phyloP scores from a whole-genome alignment of 2,329 filamentous ascomycete species.

The Aspergillus udagawae region DNA sequence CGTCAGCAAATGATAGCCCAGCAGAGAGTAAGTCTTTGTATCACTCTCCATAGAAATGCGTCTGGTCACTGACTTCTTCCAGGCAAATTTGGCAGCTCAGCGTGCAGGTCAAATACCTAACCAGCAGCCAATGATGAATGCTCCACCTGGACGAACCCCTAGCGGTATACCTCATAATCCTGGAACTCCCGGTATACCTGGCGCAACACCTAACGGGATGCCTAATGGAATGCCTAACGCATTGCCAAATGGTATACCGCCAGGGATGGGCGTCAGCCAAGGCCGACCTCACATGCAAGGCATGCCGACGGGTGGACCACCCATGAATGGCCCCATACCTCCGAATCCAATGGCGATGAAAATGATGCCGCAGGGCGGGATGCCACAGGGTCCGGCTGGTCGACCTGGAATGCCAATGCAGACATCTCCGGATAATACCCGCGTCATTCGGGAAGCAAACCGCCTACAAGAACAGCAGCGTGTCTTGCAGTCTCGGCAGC shows the following conservation, averaged over 20 bases:
- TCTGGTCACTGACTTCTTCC: conserved; percentile 11
- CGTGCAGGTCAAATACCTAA: conserved; percentile 40
- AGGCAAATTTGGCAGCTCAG: conserved; percentile 42
- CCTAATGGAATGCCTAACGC: conserved; percentile 42
- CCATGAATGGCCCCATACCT: conserved; percentile 50
- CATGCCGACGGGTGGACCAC: conserved; percentile 34
- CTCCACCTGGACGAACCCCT: conserved; percentile 33
- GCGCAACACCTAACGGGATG: conserved; percentile 40
- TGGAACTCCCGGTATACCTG: conserved; percentile 32
- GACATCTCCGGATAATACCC: conserved; percentile 48
- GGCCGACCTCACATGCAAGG: conserved; percentile 40
- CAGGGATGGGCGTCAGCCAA: conserved; percentile 33
- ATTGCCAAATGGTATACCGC: conserved; percentile 46
- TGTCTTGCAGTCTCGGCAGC: conserved; percentile 55
- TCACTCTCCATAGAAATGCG: background rate
- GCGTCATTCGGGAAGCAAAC: conserved; percentile 46
- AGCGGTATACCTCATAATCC: conserved; percentile 37
- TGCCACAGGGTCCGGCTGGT: conserved; percentile 46
- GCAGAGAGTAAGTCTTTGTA: conserved; percentile 42
- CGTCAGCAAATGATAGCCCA: conserved; percentile 60
- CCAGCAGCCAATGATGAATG: conserved; percentile 37
- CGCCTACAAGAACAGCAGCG: conserved; percentile 52
- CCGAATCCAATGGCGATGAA: conserved; percentile 57
- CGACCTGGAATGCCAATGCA: conserved; percentile 49
- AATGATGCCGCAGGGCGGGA: conserved; percentile 53